Conservation (phyloP, 1,284 basidiomycete genomes). For the Boletus holoroseus region DNA sequence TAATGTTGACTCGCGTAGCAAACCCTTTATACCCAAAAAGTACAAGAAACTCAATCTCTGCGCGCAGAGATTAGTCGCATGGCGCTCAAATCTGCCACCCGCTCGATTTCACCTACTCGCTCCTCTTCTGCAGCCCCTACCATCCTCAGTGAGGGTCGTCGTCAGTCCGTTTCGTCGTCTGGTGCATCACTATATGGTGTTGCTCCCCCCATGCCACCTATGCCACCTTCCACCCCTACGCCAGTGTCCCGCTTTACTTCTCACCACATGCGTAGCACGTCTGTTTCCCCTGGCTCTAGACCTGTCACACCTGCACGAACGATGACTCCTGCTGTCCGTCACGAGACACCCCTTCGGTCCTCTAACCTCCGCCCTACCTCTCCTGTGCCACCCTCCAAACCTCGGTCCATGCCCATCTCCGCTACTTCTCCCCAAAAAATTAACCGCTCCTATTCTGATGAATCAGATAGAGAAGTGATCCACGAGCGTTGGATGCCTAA, state of each 20-base stretch:
- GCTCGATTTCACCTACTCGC: constrained; percentile 31
- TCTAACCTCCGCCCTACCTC: constrained; percentile 35
- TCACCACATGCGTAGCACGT: constrained; percentile 43
- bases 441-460: constrained; percentile 47
- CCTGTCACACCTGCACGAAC: constrained; percentile 45
- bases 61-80: constrained; percentile 56
- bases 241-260: constrained; percentile 43
- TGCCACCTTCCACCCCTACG: constrained; percentile 34
- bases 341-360: constrained; percentile 36
- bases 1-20: constrained; percentile 39
- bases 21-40: constrained; percentile 56
- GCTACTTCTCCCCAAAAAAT: constrained; percentile 45
- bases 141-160: constrained; percentile 22
- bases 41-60: constrained; percentile 62
- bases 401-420: constrained; percentile 40
- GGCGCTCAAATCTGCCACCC: constrained; percentile 41
- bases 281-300: constrained; percentile 42
- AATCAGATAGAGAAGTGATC: constrained; percentile 40
- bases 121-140: constrained; percentile 28
- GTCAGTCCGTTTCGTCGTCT: constrained; percentile 35
- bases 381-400: constrained; percentile 41
- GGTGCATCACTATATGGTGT: constrained; percentile 33
- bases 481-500: constrained; percentile 52
- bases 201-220: constrained; percentile 31
- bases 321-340: constrained; percentile 30